Evolutionary conservation across 345 rosid species (phyloP).

Genomic region (Euphorbia lathyris): DNA sequence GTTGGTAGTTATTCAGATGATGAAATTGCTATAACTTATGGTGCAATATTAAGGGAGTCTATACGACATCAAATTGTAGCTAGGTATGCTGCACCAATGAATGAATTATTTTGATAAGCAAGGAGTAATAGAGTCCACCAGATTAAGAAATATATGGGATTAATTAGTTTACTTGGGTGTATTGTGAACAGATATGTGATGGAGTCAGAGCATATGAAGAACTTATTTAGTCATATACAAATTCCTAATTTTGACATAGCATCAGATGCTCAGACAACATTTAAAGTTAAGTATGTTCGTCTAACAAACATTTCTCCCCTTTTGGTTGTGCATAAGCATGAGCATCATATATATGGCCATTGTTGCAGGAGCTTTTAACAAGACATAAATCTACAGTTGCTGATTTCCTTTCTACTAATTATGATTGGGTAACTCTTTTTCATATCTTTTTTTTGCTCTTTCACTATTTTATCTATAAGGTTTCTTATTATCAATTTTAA

Average conservation of each 20-base stretch:
- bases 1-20: slow-evolving; percentile 34
- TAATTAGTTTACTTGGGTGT: too few species aligned
- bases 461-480: neutral
- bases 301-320: too few species aligned
- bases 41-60: slow-evolving; percentile 50
- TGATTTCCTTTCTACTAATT: slow-evolving; percentile 41
- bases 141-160: too few species aligned
- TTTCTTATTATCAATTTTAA: too few species aligned
- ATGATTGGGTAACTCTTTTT: slow-evolving; percentile 40
- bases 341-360: neutral
- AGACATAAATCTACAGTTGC: slow-evolving; percentile 53
- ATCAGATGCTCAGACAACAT: slow-evolving; percentile 47
- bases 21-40: slow-evolving; percentile 45
- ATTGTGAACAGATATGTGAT: slow-evolving; percentile 34
- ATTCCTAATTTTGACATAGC: slow-evolving; percentile 47
- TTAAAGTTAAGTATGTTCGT: slow-evolving; percentile 37
- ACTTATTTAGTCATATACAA: slow-evolving; percentile 35
- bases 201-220: slow-evolving; percentile 42
- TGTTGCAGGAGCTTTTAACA: slow-evolving; percentile 43
- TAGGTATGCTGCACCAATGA: slow-evolving; percentile 33
- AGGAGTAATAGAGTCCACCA: too few species aligned
- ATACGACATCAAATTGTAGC: slow-evolving; percentile 48
- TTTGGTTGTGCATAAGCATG: too few species aligned
- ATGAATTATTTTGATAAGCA: too few species aligned
- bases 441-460: neutral